Evolutionary conservation across 371 early-diverging fungal genomes (phyloP).

Genomic region (Actinomucor elegans): DNA sequence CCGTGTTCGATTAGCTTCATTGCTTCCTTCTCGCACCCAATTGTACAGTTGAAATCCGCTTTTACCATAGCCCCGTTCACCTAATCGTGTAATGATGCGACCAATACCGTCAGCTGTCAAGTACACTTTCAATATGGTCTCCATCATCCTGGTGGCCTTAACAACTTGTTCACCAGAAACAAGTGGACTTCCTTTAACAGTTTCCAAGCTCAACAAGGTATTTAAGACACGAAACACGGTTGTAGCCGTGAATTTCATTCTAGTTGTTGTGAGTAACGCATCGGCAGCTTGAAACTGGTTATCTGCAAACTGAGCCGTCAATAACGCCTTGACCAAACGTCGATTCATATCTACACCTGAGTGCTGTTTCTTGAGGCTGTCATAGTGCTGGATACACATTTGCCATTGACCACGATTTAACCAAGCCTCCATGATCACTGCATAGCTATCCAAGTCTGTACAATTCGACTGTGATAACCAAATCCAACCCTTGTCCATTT

Average conservation of each 20-base stretch:
- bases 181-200: neutral
- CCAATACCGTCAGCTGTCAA: constrained; percentile 18
- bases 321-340: constrained; percentile 28
- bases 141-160: constrained; percentile 26
- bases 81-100: constrained; percentile 29
- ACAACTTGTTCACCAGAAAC: constrained; percentile 22
- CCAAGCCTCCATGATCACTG: constrained; percentile 27
- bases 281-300: too few relatives aligned
- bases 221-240: constrained; percentile 26
- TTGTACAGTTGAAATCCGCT: constrained; percentile 29
- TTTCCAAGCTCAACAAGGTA: constrained; percentile 13
- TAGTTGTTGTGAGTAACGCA: neutral
- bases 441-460: constrained; percentile 26
- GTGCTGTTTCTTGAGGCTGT: neutral
- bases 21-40: constrained; percentile 19
- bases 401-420: constrained; percentile 24
- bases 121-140: constrained; percentile 21
- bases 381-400: constrained; percentile 11
- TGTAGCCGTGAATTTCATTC: constrained; percentile 21
- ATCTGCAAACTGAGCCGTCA: constrained; percentile 15
- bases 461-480: constrained; percentile 14
- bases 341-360: constrained; percentile 14
- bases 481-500: constrained; percentile 13
- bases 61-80: constrained; percentile 29
- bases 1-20: constrained; percentile 4